phyloP scores from a whole-genome alignment of 2,329 filamentous ascomycete species.

The Tolypocladium capitatum region DNA sequence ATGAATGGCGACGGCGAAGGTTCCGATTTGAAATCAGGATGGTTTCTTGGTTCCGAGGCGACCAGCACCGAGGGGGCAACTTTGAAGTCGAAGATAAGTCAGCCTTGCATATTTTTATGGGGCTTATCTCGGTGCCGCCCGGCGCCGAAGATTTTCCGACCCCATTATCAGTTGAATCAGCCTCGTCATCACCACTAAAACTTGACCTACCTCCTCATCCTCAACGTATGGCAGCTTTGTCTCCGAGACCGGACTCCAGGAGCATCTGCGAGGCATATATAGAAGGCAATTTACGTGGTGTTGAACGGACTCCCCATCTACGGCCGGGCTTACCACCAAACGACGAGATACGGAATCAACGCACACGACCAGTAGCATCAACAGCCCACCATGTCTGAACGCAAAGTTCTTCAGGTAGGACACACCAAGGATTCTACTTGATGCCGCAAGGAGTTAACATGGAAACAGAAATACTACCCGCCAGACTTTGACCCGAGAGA shows the following conservation, averaged over 20 bases:
- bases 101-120: conserved; percentile 3
- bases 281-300: not conserved
- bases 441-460: not conserved
- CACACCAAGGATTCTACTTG: conserved; percentile 8
- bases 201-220: not conserved
- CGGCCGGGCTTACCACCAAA: not conserved
- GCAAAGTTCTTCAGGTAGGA: conserved; percentile 53
- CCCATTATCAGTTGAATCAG: not conserved
- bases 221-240: not conserved
- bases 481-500: conserved; percentile 84
- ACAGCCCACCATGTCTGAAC: conserved; percentile 58
- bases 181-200: not conserved
- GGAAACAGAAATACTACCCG: conserved; percentile 42
- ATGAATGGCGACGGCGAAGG: not conserved
- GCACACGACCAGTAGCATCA: not conserved
- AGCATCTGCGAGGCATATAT: not conserved
- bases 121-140: not conserved
- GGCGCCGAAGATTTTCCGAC: not conserved
- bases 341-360: not conserved
- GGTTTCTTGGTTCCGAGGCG: not conserved
- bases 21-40: not conserved
- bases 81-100: not conserved
- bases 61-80: not conserved
- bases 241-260: not conserved
- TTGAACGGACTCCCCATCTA: not conserved